These are phyloP conservation scores for Fusarium sp. DNA, from an alignment of 2,329 filamentous ascomycete genomes.

Conservation along the genomic window DNA sequence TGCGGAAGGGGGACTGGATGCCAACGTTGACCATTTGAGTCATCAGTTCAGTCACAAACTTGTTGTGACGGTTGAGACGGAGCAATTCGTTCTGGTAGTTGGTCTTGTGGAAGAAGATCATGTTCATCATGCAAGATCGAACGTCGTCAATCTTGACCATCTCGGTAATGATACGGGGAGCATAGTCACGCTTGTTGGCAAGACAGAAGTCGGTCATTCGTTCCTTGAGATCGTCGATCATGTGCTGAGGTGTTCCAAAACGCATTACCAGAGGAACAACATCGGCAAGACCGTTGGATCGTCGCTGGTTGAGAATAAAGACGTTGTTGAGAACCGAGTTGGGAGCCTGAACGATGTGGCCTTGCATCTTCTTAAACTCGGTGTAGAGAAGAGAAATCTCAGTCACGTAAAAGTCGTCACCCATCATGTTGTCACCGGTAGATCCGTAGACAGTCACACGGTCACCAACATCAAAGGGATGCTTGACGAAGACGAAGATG, in stretches of 20 bases:
- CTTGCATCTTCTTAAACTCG: slow-evolving; percentile 99
- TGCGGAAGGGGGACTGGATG: slow-evolving; percentile 78
- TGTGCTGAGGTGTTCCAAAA: slow-evolving; percentile 84
- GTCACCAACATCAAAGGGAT: slow-evolving; percentile 96
- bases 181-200: slow-evolving; percentile 89
- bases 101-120: slow-evolving; percentile 97
- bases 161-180: slow-evolving; percentile 86
- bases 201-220: slow-evolving; percentile 85
- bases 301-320: slow-evolving; percentile 94
- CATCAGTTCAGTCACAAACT: slow-evolving; percentile 93
- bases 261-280: slow-evolving; percentile 85
- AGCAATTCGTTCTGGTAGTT: slow-evolving; percentile 96
- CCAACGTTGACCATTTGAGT: slow-evolving; percentile 83
- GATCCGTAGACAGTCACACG: slow-evolving; percentile 92
- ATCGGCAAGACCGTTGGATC: slow-evolving; percentile 88
- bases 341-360: slow-evolving; percentile 93
- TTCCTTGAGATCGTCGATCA: slow-evolving; percentile 84
- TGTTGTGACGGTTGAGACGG: slow-evolving; percentile 89
- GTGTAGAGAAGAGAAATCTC: slow-evolving; percentile 94
- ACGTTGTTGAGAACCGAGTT: slow-evolving; percentile 93
- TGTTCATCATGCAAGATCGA: slow-evolving; percentile 86
- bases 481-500: slow-evolving; percentile 96
- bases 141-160: slow-evolving; percentile 82
- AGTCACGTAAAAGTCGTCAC: slow-evolving; percentile 96
- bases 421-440: slow-evolving; percentile 78